Conservation (phyloP, 2,329 filamentous ascomycete genomes). For the Penicillium oxalicum region DNA sequence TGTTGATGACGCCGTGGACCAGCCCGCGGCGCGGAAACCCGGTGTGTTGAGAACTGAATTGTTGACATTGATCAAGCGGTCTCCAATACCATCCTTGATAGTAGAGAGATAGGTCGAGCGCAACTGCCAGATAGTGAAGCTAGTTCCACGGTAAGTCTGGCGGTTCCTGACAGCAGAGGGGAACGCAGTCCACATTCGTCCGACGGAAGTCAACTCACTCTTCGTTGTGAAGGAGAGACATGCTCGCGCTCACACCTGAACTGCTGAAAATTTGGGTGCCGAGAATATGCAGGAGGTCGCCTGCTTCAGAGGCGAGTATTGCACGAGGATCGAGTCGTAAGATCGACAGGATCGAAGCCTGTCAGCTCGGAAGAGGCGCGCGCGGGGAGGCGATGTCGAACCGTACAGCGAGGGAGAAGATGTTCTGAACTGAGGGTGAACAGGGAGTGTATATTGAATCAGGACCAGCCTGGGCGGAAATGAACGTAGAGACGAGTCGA, state of each 20-base stretch:
- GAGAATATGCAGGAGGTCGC: too few relatives aligned
- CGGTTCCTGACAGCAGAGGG: background rate
- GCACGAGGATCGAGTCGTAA: background rate
- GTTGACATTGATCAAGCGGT: constrained; percentile 60
- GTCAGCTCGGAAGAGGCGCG: constrained; percentile 10
- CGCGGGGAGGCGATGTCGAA: constrained; percentile 9
- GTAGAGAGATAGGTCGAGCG: constrained; percentile 58
- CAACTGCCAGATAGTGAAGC: constrained; percentile 61
- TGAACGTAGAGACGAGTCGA: constrained; percentile 4
- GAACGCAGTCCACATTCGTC: background rate
- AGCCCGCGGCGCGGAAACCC: constrained; percentile 60
- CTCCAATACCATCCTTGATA: constrained; percentile 61
- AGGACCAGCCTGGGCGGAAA: constrained; percentile 31
- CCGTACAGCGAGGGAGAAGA: too few relatives aligned
- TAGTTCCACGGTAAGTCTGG: constrained; percentile 24
- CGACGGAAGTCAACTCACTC: constrained; percentile 42
- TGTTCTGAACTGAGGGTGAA: constrained; percentile 5
- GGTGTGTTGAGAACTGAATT: constrained; percentile 58
- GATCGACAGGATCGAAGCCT: background rate
- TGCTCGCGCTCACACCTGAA: constrained; percentile 17
- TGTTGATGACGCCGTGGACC: constrained; percentile 41
- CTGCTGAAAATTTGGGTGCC: too few relatives aligned
- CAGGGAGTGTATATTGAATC: constrained; percentile 12
- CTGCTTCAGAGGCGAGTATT: background rate
- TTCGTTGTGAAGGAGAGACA: constrained; percentile 49